Evolutionary conservation across 169 alveolate genomes (phyloP), one percentile per base, ranked within the genome.

Genomic region (Plasmodium ovale): DNA sequence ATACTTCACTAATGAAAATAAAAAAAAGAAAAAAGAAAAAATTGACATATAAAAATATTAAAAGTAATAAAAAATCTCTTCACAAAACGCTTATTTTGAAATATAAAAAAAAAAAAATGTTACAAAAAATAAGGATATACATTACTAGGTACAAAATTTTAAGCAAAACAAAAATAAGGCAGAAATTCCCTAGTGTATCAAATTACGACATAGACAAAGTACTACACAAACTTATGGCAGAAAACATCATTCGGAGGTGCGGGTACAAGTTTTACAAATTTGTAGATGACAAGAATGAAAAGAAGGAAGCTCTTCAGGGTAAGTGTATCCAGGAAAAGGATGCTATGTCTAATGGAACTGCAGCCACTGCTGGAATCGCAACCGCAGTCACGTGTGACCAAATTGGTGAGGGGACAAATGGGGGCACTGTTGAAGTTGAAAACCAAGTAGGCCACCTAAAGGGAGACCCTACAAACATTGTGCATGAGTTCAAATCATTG

Each of bases 81-180:
- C 47, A 14, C 4, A 70, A 29, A 70, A 27, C 39, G 21, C 51
- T 70, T 19, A 58, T 72, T 37, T 16, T 37, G 35, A 72, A 35
- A 72, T 33, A 59, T 27, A 72, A 58, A 58, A 77, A 64, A 42
- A 73, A 37, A 25, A 62, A 47, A 25, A 16, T 77, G 42, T 25
- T 77, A 14, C 37, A 44, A 2, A 77, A 23, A 33, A 62, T 77
- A 42, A 77, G 54, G 10, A 4, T 44, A 2, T 62, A 77, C 25
- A 77, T 77, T 68, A 62, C 67, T 2, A 60, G 77, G 62, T 62
- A 77, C 37, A 77, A 77, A 77, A 77, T 77, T 60, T 39, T 77
- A 53, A 49, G 68, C 37, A 60, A 44, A 29, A 25, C 60, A 42
- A 77, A 49, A 47, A 77, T 77, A 12, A 60, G 10, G 37, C 27